Evolutionary conservation across 2,329 filamentous ascomycete species (phyloP).

Genomic region (Venturia effusa): DNA sequence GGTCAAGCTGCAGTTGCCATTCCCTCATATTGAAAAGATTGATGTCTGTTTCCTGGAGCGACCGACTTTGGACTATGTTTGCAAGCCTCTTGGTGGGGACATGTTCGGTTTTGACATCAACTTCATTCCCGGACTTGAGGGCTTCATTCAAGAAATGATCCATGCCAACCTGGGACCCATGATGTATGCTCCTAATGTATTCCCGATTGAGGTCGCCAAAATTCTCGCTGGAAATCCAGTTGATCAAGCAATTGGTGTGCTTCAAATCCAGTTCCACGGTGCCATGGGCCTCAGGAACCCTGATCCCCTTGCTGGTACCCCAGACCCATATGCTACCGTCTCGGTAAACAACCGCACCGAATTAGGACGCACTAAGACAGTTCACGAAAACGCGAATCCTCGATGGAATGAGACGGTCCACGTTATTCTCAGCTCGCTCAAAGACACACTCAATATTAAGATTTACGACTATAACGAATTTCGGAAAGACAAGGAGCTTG

Average conservation of each 20-base stretch:
- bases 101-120: constrained; percentile 97
- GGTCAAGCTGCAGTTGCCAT: constrained; percentile 91
- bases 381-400: constrained; percentile 75
- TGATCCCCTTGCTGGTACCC: constrained; percentile 83
- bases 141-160: constrained; percentile 91
- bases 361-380: constrained; percentile 78
- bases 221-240: constrained; percentile 91
- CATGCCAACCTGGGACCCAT: constrained; percentile 89
- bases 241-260: constrained; percentile 88
- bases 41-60: constrained; percentile 91
- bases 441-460: constrained; percentile 74
- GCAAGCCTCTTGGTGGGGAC: constrained; percentile 93
- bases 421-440: constrained; percentile 83
- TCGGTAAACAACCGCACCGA: constrained; percentile 74
- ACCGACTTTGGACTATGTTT: constrained; percentile 89
- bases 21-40: constrained; percentile 87
- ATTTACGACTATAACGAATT: constrained; percentile 91
- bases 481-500: constrained; percentile 93
- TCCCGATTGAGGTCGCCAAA: constrained; percentile 97
- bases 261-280: constrained; percentile 84
- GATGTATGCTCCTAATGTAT: constrained; percentile 97
- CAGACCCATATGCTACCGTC: constrained; percentile 80
- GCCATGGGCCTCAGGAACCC: constrained; percentile 89
- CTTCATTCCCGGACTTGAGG: constrained; percentile 90
- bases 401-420: constrained; percentile 97